Evolutionary conservation across 805 yeast species (phyloP).

Genomic region (Helenozyma rhizophorensis): DNA sequence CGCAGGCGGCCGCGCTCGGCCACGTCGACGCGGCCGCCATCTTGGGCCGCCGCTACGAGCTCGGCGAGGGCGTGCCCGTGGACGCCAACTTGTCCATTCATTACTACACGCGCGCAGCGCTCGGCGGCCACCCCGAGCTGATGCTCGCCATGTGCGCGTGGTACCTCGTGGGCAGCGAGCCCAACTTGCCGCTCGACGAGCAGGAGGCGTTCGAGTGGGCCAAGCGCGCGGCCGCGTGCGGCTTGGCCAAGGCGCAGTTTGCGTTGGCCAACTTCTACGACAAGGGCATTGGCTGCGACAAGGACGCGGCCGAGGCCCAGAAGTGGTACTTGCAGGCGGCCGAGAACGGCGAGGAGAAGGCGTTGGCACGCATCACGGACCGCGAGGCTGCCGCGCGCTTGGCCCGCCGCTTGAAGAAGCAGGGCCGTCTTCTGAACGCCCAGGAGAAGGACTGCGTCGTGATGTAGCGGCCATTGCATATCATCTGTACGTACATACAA

Average conservation of each 20-base stretch:
- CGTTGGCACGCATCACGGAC: constrained; percentile 30
- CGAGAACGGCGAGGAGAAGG: constrained; percentile 44
- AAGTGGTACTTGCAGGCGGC: constrained; percentile 78
- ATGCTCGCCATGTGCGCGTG: constrained; percentile 96
- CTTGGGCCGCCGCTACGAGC: constrained; percentile 80
- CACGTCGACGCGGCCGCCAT: constrained; percentile 75
- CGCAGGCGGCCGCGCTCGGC: constrained; percentile 85
- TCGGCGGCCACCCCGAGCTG: constrained; percentile 80
- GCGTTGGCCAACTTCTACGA: constrained; percentile 82
- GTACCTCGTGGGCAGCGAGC: constrained; percentile 89
- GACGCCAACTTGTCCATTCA: constrained; percentile 85
- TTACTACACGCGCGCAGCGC: constrained; percentile 87
- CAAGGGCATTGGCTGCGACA: constrained; percentile 79
- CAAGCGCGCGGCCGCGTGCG: constrained; percentile 70
- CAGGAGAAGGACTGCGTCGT: constrained; percentile 43
- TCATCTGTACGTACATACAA: too few relatives aligned
- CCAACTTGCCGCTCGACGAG: constrained; percentile 72
- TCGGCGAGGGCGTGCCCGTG: constrained; percentile 69
- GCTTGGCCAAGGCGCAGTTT: constrained; percentile 77
- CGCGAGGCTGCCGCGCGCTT: constrained; percentile 27
- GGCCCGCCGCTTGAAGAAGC: constrained; percentile 24
- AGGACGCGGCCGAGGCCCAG: constrained; percentile 53
- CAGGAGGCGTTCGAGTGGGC: constrained; percentile 96
- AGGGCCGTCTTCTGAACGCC: constrained; percentile 11
- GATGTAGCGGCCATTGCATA: too few relatives aligned